Percentiles rank a stretch among this genome's conserved stretches.
phyloP scores from a whole-genome alignment of 257 asterid genomes.

The Rauvolfia tetraphylla region DNA sequence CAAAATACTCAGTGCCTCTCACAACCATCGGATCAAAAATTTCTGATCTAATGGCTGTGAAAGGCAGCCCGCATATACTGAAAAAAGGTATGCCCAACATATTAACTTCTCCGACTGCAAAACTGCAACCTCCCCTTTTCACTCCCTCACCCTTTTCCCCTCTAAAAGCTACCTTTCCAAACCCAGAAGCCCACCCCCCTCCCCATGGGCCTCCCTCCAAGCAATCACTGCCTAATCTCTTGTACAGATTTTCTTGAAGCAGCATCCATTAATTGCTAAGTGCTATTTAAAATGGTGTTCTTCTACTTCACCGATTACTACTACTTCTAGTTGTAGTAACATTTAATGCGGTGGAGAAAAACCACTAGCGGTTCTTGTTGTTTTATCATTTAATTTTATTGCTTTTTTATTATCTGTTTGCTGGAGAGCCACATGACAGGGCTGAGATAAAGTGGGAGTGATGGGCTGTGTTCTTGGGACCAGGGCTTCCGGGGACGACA shows the following conservation, averaged over 20 bases:
- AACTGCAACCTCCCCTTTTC: slow-evolving; percentile 23
- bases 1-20: too few relatives aligned
- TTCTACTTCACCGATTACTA: not conserved
- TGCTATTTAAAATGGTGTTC: not conserved
- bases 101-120: too few relatives aligned
- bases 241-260: not conserved
- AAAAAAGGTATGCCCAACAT: too few relatives aligned
- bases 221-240: too few relatives aligned
- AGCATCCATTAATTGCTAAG: too few relatives aligned
- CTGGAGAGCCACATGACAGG: slow-evolving; percentile 5
- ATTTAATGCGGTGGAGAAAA: slow-evolving; percentile 8
- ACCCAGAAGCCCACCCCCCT: not conserved
- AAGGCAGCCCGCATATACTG: too few relatives aligned
- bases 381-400: not conserved
- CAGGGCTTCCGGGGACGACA: slow-evolving; percentile 27
- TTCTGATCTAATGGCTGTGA: too few relatives aligned
- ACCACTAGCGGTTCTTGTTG: slow-evolving; percentile 5
- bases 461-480: slow-evolving; percentile 65
- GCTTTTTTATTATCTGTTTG: not conserved
- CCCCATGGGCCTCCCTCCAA: not conserved
- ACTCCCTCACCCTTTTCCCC: not conserved
- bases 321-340: not conserved
- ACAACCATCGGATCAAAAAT: too few relatives aligned
- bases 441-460: slow-evolving; percentile 3
- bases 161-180: not conserved